Percentiles rank a stretch among this genome's conserved stretches.
Evolutionary conservation across 139 green algal genomes (phyloP).

Genomic region (Protoeuglena noctilucae): DNA sequence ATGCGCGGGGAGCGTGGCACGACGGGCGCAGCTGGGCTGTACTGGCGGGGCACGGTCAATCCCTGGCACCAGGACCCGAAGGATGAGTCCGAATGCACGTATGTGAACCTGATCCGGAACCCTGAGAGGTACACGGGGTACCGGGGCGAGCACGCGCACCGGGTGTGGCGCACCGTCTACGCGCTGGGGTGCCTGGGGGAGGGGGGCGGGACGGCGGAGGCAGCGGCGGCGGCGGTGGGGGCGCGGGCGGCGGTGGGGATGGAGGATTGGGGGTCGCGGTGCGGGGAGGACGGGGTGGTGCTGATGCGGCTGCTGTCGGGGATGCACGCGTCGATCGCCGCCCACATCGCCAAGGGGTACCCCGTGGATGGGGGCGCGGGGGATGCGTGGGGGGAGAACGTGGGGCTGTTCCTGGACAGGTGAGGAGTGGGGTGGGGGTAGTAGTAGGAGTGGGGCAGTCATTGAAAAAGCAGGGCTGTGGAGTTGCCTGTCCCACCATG

Average conservation of each 20-base stretch:
- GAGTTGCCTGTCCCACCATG: no score
- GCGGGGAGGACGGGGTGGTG: no score
- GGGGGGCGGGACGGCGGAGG: conserved; percentile 23
- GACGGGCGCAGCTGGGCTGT: background rate
- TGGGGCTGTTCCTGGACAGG: conserved; percentile 44
- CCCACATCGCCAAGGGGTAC: conserved; percentile 65
- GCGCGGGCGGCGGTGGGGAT: no score
- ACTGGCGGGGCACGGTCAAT: conserved; percentile 58
- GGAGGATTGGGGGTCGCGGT: no score
- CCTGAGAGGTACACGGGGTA: conserved; percentile 88
- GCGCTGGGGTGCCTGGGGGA: background rate
- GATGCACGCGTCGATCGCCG: conserved; percentile 83
- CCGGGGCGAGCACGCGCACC: conserved; percentile 67
- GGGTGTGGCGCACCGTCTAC: conserved; percentile 88
- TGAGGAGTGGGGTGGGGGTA: conserved; percentile 8
- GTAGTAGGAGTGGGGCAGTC: background rate
- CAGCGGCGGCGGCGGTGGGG: no score
- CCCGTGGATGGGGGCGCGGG: conserved; percentile 27
- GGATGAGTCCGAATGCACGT: conserved; percentile 59
- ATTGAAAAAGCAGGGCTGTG: no score
- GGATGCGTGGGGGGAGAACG: conserved; percentile 48
- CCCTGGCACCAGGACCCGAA: no score
- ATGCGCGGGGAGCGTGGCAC: conserved; percentile 3
- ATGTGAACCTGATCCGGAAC: conserved; percentile 89
- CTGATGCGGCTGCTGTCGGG: conserved; percentile 74